Evolutionary conservation across 2,329 filamentous ascomycete genomes (phyloP).

Genomic region (Nectriaceae sp.): DNA sequence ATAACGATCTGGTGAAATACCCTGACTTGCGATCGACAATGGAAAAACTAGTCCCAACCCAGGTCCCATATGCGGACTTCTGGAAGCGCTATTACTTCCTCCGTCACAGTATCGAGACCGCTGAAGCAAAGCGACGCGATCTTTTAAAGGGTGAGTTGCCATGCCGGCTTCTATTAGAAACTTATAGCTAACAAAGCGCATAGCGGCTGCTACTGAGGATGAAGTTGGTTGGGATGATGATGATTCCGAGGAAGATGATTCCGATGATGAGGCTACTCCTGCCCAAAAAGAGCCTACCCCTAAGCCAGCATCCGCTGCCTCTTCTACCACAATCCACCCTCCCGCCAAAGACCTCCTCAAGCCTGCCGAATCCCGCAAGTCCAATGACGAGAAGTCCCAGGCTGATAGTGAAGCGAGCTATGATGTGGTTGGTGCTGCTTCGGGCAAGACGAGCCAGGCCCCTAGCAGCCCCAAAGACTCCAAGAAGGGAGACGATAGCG

Average conservation of each 20-base stretch:
- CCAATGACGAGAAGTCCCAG: slow-evolving; percentile 86
- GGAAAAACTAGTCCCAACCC: slow-evolving; percentile 94
- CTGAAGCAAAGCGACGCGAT: slow-evolving; percentile 85
- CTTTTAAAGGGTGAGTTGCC: slow-evolving; percentile 76
- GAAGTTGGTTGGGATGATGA: slow-evolving; percentile 76
- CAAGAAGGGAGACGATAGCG: slow-evolving; percentile 49
- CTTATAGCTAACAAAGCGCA: neutral
- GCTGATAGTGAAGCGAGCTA: slow-evolving; percentile 95
- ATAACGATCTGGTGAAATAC: slow-evolving; percentile 80
- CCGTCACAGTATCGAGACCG: slow-evolving; percentile 87
- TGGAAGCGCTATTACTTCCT: slow-evolving; percentile 97
- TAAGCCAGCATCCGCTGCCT: slow-evolving; percentile 53
- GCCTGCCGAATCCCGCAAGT: slow-evolving; percentile 66
- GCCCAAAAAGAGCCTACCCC: slow-evolving; percentile 13
- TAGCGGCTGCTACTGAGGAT: slow-evolving; percentile 70
- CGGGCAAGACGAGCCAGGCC: slow-evolving; percentile 75
- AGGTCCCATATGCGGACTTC: slow-evolving; percentile 85
- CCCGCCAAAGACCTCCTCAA: slow-evolving; percentile 51
- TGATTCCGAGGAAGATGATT: slow-evolving; percentile 59
- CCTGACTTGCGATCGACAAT: slow-evolving; percentile 83
- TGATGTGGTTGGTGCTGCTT: slow-evolving; percentile 81
- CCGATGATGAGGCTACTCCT: slow-evolving; percentile 23
- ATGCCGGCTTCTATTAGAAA: slow-evolving; percentile 10
- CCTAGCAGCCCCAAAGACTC: slow-evolving; percentile 65
- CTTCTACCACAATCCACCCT: slow-evolving; percentile 63